Evolutionary conservation across 768 basidiomycete genomes (phyloP), one percentile per base, ranked within the genome.

Genomic region (Tylopilus rubrobrunneus): DNA sequence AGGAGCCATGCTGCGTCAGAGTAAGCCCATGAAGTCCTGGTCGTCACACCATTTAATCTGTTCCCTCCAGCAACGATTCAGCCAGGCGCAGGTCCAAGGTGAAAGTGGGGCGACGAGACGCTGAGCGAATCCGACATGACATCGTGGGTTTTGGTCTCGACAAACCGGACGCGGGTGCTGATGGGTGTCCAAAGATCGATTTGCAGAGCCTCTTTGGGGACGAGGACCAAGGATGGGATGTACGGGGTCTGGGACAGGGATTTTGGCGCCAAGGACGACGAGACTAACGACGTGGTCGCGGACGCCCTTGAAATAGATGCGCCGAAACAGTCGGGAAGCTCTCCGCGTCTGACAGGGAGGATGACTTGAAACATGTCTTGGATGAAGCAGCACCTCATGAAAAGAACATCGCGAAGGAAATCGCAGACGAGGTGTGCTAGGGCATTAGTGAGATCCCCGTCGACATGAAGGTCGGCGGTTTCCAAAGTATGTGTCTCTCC

Each of bases 371-470:
- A 59, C 96, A 95, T 7, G 89, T 96, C 1, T 68, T 98, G 43
- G 87, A 98, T 98, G 94, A 94, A 96, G 69, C 92, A 95, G 56
- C 96, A 98, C 71, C 77, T 99, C 43, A 98, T 98, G 94, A 88
- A 73, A 98, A 98, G 78, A 99, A 99, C 64, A 97, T 99, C 5
- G 97, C 97, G 5, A 90, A 85, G 70, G 93, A 95, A 55, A 98
- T 98, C 57, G 79, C 95, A 11, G 92, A 95, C 56, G 92, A 94
- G 69, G 83, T 99, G 11, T 96, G 94, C 63, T 93, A 96, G 67
- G 84, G 89, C 7, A 93, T 99, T n/a, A 92, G 92, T 1, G 85
- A 92, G 64, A 83, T 81, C 40, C 78, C 98, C 31, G 80, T 94
- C 11, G 97, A 97, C 7, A 92, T 89, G 72, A 94, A 91, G 70